Evolutionary conservation across 768 basidiomycete species (phyloP), one percentile per base, ranked within the genome.

Genomic region (Dendrothele bispora): DNA sequence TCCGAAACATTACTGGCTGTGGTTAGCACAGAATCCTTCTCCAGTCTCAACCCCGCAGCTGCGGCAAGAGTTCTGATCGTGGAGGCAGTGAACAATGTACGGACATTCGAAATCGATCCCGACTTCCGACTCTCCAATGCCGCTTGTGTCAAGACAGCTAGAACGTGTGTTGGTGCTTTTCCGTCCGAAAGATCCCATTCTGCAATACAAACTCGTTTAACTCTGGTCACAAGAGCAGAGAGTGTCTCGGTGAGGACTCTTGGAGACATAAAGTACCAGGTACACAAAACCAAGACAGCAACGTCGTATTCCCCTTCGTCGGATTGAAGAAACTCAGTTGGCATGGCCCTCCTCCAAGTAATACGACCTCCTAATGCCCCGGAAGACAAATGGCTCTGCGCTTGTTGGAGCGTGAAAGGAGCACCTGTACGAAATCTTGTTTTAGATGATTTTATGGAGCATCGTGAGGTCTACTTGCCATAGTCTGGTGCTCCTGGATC

Each of bases 221-320:
- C 56, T 40, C 64, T 62, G 1, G 50, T 26, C 2, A 53, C 32
- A 29, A 70, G 60, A 10, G 56, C 61, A 20, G 47, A 39, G 17
- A 73, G 56, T 15, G 65, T 71, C 4, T 49, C 48, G 17, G 39
- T 21, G 47, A 72, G 48, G 32, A 57, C 54, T 17, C 56, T 27
- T 22, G 70, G 68, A n/a, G 65, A 60, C 36, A 66, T 32, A 53
- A 73, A 71, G 61, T 73, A 73, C 67, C 68, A 73, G 30, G 64
- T 54, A 55, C 65, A 67, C 51, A 65, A 62, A 5, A 65, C 62
- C 22, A 73, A 56, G 17, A 73, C 61, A 1, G 61, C 67, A 32
- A 61, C 57, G 54, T 68, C 67, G 53, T 57, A 73, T 7, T 48
- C 39, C 45, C 46, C 50, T 7, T 49, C 53, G 32, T 53, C 44